phyloP scores from a whole-genome alignment of 1,284 basidiomycete species.

The Cutaneotrichosporon sp. region DNA sequence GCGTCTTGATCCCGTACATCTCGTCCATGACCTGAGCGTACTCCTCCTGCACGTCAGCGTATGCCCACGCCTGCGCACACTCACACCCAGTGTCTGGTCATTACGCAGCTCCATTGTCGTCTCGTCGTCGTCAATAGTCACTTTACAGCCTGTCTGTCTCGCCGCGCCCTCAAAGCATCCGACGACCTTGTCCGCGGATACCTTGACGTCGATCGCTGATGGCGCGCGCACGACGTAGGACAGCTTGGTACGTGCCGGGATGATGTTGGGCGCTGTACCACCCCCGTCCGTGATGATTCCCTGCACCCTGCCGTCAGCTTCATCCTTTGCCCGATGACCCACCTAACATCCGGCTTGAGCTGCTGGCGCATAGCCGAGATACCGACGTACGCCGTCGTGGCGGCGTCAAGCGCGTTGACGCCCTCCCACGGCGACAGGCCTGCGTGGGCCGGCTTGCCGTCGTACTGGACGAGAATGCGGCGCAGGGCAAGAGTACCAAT shows the following conservation, averaged over 20 bases:
- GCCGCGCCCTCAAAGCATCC: constrained; percentile 66
- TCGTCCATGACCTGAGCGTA: constrained; percentile 8
- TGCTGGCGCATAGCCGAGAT: constrained; percentile 71
- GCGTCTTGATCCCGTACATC: constrained; percentile 1
- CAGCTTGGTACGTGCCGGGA: constrained; percentile 69
- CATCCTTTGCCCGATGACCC: not conserved
- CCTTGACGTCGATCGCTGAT: constrained; percentile 55
- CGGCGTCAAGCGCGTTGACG: constrained; percentile 75
- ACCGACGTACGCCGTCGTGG: constrained; percentile 67
- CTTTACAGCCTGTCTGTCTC: constrained; percentile 62
- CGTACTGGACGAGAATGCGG: constrained; percentile 24
- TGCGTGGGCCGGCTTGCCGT: constrained; percentile 62
- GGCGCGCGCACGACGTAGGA: constrained; percentile 63
- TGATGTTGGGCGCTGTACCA: constrained; percentile 55
- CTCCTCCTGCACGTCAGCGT: not conserved
- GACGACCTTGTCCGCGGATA: constrained; percentile 54
- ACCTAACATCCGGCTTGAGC: constrained; percentile 19
- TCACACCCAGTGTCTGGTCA: constrained; percentile 16
- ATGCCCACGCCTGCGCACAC: not conserved
- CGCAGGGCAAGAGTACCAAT: constrained; percentile 25
- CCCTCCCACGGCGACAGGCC: constrained; percentile 58
- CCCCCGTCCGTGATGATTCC: constrained; percentile 61
- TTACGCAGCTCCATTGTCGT: constrained; percentile 56
- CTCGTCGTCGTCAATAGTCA: constrained; percentile 51
- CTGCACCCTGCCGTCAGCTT: constrained; percentile 51